Percentiles rank a stretch among this genome's conserved stretches.
phyloP scores from a whole-genome alignment of 2,329 filamentous ascomycete genomes.

The Sclerotinia glacialis region DNA sequence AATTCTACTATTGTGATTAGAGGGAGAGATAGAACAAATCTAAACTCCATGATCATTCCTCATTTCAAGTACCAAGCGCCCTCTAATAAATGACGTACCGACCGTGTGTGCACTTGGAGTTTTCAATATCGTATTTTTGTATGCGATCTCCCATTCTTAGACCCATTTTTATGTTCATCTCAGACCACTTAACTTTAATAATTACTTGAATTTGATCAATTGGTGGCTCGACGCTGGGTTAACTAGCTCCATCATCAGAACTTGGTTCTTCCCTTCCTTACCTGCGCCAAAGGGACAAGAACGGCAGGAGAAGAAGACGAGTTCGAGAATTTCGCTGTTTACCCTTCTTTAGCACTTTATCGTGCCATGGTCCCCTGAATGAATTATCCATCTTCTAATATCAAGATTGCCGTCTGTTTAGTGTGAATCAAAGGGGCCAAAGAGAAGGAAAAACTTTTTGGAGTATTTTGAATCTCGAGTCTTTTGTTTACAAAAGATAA shows the following conservation, averaged over 20 bases:
- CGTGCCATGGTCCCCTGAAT: background rate
- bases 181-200: background rate
- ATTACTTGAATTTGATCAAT: background rate
- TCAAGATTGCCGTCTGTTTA: background rate
- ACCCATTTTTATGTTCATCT: background rate
- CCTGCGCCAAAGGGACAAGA: background rate
- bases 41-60: background rate
- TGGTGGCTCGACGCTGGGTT: constrained; percentile 4
- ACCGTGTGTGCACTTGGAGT: no score
- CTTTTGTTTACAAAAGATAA: constrained; percentile 4
- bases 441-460: background rate
- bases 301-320: background rate
- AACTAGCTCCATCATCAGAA: background rate
- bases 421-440: background rate
- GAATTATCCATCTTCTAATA: background rate
- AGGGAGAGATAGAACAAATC: background rate
- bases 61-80: background rate
- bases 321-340: background rate
- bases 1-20: background rate
- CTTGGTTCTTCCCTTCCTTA: constrained; percentile 1
- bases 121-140: background rate
- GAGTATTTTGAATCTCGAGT: background rate
- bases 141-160: background rate
- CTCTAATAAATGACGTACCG: constrained; percentile 6
- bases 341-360: background rate